Evolutionary conservation across 2,329 filamentous ascomycete species (phyloP).

Genomic region (Hypoxylon rubiginosum): DNA sequence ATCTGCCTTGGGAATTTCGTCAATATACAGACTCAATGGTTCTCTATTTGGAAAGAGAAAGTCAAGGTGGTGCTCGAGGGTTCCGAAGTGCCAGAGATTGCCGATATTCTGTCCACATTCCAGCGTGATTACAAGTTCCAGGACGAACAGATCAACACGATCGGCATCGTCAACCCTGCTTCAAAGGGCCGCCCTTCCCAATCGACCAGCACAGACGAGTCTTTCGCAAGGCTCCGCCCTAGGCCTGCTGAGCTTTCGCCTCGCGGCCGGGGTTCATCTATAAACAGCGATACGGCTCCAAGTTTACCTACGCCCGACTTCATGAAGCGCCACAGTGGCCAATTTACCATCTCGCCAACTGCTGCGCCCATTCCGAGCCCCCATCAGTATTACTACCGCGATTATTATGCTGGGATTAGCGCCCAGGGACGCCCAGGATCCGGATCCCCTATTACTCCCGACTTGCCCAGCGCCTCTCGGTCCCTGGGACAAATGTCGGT

Average conservation of each 20-base stretch:
- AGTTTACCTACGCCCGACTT: conserved; percentile 76
- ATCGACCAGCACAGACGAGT: conserved; percentile 69
- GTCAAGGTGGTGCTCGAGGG: conserved; percentile 80
- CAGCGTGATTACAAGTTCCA: conserved; percentile 82
- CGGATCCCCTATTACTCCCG: conserved; percentile 68
- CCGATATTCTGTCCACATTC: conserved; percentile 83
- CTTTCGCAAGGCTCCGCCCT: conserved; percentile 62
- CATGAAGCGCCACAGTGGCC: conserved; percentile 73
- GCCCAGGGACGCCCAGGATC: conserved; percentile 69
- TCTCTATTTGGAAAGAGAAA: conserved; percentile 85
- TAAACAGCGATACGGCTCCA: conserved; percentile 74
- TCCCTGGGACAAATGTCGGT: conserved; percentile 61
- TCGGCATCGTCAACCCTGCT: conserved; percentile 84
- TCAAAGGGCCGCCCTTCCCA: conserved; percentile 71
- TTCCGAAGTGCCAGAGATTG: conserved; percentile 73
- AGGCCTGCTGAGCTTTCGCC: conserved; percentile 63
- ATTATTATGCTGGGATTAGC: conserved; percentile 63
- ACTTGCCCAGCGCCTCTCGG: conserved; percentile 64
- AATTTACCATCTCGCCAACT: conserved; percentile 72
- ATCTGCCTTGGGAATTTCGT: conserved; percentile 87
- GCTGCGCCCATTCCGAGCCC: conserved; percentile 62
- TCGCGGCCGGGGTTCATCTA: conserved; percentile 70
- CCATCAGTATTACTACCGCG: conserved; percentile 69
- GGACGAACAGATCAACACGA: conserved; percentile 76
- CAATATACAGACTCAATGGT: conserved; percentile 87